Base-by-base conservation (phyloP, 164 flowering plant genomes). In the Vitis riparia region DNA sequence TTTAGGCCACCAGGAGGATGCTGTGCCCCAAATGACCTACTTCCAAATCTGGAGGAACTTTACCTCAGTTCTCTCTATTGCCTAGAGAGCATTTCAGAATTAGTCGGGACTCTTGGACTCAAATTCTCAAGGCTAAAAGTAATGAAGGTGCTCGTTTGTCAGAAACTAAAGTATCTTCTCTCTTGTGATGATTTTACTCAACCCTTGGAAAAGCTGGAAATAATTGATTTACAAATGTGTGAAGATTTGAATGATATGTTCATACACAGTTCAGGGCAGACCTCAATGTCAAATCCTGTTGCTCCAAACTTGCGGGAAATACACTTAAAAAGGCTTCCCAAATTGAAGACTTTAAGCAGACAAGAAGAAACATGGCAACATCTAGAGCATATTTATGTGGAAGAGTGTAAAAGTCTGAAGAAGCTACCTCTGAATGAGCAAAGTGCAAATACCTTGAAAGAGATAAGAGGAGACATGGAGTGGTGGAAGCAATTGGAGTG, bases 21-120 rank as follows among this genome's bases (percentile, higher is more conserved):
- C 49, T 27, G 59, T 12, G 63, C 68, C 5, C 50, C 8, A 8
- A 6, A n/a, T 49, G 68, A 71, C 19, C 29, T 71, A 6, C 60
- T 71, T 11, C 74, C 74, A 50, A 64, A 71, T 29, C 3, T 71
- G 32, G 74, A 71, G 58, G 58, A 71, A 59, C 57, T 71, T 44
- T 27, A 58, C 49, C 63, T 71, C 58, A 44, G 11, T 11, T 16
- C 12, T 6, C 57, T 58, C 13, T 1, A 27, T 6, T 14, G 29
- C 11, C 8, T 57, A 13, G 23, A 12, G 9, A 65, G 63, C 56
- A 50, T 71, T 58, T 65, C 51, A 50, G 63, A 49, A 16, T 15
- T 64, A 27, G 51, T 64, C 15, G 68, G 48, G 9, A 49, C 37
- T 12, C 68, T 57, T 29, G 68, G 68, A 49, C 57, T 64, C 3